These are phyloP conservation scores for Amanita subjunquillea DNA, from an alignment of 768 basidiomycete species.

Conservation along the genomic window DNA sequence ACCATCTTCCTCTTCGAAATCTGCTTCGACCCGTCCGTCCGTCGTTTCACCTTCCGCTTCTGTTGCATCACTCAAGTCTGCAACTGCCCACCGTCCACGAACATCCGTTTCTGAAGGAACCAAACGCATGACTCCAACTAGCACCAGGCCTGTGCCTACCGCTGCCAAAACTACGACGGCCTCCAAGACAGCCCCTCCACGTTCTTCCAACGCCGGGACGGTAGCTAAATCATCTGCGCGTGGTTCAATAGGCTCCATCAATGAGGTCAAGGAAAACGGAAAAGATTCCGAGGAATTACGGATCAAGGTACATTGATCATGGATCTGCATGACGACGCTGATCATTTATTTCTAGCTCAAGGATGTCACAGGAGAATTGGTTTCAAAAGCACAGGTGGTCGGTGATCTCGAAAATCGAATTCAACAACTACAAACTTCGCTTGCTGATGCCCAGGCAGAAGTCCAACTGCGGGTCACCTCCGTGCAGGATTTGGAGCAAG, in stretches of 20 bases:
- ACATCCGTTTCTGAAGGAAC: constrained; percentile 55
- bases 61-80: constrained; percentile 33
- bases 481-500: constrained; percentile 36
- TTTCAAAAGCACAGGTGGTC: constrained; percentile 39
- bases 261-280: constrained; percentile 55
- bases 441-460: constrained; percentile 36
- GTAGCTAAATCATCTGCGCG: constrained; percentile 34
- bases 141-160: constrained; percentile 28
- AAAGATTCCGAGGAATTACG: constrained; percentile 2
- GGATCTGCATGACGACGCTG: background rate
- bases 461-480: constrained; percentile 32
- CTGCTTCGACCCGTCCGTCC: constrained; percentile 32
- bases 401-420: constrained; percentile 44
- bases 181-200: constrained; percentile 19
- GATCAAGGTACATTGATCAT: constrained; percentile 18
- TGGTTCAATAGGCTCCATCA: constrained; percentile 65
- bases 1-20: constrained; percentile 28
- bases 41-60: constrained; percentile 50
- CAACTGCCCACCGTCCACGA: constrained; percentile 42
- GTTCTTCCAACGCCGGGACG: constrained; percentile 21
- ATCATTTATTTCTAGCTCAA: constrained; percentile 36
- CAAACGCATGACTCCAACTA: constrained; percentile 32
- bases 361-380: constrained; percentile 42
- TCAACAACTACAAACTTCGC: constrained; percentile 34
- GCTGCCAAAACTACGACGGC: constrained; percentile 22